Conservation (phyloP, 768 basidiomycete genomes). For the Panaeolus papilionaceus region DNA sequence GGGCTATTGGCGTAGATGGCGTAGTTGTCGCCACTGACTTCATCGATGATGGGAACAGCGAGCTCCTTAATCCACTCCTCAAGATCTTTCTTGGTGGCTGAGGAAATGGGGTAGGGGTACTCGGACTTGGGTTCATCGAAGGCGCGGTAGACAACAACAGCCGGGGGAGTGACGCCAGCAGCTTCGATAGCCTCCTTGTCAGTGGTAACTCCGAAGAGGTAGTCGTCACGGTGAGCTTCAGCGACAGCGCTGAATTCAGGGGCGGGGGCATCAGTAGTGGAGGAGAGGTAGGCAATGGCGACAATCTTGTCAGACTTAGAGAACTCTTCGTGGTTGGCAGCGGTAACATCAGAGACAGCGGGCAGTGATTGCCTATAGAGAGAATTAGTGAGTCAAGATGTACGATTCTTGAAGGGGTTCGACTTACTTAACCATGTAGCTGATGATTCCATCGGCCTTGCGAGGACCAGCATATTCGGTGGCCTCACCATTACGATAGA, state of each 20-base stretch:
- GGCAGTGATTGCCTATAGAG: slow-evolving; percentile 82
- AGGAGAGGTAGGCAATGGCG: slow-evolving; percentile 81
- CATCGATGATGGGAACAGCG: slow-evolving; percentile 86
- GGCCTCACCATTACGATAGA: slow-evolving; percentile 86
- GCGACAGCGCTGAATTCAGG: slow-evolving; percentile 82
- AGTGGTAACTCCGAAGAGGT: slow-evolving; percentile 87
- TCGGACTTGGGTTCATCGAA: slow-evolving; percentile 85
- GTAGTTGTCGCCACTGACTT: slow-evolving; percentile 96
- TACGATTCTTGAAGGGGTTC: not conserved
- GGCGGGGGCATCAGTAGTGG: slow-evolving; percentile 72
- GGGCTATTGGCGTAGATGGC: slow-evolving; percentile 77
- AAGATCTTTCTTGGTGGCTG: slow-evolving; percentile 64
- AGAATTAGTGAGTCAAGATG: slow-evolving; percentile 17
- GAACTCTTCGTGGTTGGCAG: slow-evolving; percentile 83
- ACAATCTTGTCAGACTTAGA: slow-evolving; percentile 90
- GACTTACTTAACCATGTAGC: slow-evolving; percentile 94
- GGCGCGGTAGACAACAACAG: slow-evolving; percentile 89
- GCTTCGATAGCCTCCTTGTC: slow-evolving; percentile 72
- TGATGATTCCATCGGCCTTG: slow-evolving; percentile 94
- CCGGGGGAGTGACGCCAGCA: slow-evolving; percentile 79
- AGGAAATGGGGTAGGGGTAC: slow-evolving; percentile 69
- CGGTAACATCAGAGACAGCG: slow-evolving; percentile 85
- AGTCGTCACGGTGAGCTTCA: slow-evolving; percentile 89
- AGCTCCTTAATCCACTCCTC: slow-evolving; percentile 83
- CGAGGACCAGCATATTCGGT: slow-evolving; percentile 88